Evolutionary conservation across 2,329 filamentous ascomycete genomes (phyloP), one percentile per base, ranked within the genome.

Genomic region (Cladosporium velox): DNA sequence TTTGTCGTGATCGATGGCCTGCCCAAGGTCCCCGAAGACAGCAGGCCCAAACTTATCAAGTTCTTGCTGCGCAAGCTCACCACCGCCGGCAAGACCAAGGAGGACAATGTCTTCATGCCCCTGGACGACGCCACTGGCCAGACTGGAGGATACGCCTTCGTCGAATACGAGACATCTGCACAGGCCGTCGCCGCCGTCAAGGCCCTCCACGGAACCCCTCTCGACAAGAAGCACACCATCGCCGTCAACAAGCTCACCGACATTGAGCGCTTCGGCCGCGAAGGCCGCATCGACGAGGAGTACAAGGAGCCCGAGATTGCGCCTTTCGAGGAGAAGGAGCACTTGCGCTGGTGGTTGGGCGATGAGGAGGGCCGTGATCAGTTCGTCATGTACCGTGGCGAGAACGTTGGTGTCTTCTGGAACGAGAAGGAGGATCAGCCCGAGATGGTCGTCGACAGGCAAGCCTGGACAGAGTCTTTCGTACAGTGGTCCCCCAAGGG

Each of bases 181-280:
- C 93, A 98, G 83, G 95, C 95, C 32, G 86, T 91, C 65, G 91
- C 91, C 64, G 95, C 94, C 65, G 92, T 93, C 73, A 93, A 96
- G 79, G 88, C 91, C 75, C 90, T 99, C 67, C 89, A 99, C 79
- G 87, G 88, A 74, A 89, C 91, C 6, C 87, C 94, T 54, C 90
- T 99, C 75, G 95, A 99, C 84, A 98, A 96, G 87, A 97, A 90
- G 83, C 93, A 99, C 85, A 97, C 88, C 62, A 88, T 99, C 73
- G 87, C 90, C 70, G 93, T 99, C 74, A 99, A 99, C 88, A 99
- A 99, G 83, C 86, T 99, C 74, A 97, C 93, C 74, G 95, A 99
- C 78, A 93, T 99, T 76, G 95, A 99, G 79, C 91, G 95, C 72
- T 99, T 92, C 79, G 95, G 95, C 70, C 88, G 93, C 69, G 95